Conservation (phyloP, 345 rosid genomes). For the Kandelia obovata region DNA sequence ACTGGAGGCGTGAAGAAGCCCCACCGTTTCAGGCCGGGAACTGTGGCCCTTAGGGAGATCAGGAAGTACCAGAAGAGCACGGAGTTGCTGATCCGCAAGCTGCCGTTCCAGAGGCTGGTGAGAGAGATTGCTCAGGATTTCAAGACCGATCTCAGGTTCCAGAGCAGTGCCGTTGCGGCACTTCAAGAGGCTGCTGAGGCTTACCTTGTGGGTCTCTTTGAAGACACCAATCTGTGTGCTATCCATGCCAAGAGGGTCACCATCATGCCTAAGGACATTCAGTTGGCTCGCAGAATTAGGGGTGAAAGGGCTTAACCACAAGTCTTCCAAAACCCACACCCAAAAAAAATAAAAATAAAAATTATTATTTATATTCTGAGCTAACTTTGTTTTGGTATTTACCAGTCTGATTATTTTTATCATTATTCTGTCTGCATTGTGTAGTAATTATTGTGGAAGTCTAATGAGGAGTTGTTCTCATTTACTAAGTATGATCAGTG, state of each 20-base stretch:
- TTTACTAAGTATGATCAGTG: no score
- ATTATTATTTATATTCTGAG: neutral
- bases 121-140: neutral
- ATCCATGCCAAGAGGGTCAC: neutral
- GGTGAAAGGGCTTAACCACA: neutral
- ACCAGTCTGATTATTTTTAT: neutral
- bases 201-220: neutral
- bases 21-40: constrained; percentile 14
- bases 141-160: constrained; percentile 3
- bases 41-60: constrained; percentile 16
- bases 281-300: neutral
- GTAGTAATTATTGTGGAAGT: no score
- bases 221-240: neutral
- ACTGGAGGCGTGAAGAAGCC: constrained; percentile 11
- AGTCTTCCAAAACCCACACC: no score
- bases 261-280: neutral
- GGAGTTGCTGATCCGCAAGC: neutral
- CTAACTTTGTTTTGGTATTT: neutral
- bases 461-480: no score
- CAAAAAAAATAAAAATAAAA: no score
- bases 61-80: constrained; percentile 13
- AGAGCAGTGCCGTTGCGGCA: neutral
- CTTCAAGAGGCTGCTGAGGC: neutral
- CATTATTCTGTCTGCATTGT: no score
- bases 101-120: neutral